phyloP scores from a whole-genome alignment of 306 rosid genomes.

The Pyrus pyrifolia region DNA sequence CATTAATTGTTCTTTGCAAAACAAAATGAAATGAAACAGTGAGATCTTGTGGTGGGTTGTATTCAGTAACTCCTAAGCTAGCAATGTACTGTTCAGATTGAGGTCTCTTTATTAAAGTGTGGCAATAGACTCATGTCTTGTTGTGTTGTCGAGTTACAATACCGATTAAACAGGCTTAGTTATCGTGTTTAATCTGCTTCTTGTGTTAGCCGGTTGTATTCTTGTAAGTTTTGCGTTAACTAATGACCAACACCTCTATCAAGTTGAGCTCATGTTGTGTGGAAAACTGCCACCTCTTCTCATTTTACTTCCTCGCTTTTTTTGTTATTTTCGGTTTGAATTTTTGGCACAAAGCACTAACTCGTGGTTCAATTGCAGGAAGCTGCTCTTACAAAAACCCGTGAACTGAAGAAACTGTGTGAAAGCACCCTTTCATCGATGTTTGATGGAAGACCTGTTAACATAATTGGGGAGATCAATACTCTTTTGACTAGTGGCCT shows the following conservation, averaged over 20 bases:
- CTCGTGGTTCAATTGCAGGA: conserved; percentile 45
- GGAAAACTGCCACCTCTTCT: neutral
- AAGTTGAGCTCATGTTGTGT: neutral
- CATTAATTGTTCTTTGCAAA: neutral
- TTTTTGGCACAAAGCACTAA: neutral
- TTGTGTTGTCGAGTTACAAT: neutral
- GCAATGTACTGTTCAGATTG: too few relatives aligned
- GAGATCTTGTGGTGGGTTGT: too few relatives aligned
- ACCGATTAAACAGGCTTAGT: neutral
- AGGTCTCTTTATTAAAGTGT: too few relatives aligned
- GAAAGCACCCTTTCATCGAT: conserved; percentile 70
- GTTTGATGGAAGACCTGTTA: conserved; percentile 91
- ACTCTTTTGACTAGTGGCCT: conserved; percentile 50
- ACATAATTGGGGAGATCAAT: conserved; percentile 92
- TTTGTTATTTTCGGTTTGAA: neutral
- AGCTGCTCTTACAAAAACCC: conserved; percentile 57
- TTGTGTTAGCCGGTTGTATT: neutral
- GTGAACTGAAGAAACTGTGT: conserved; percentile 71
- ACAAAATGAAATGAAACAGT: neutral
- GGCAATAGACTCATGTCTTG: neutral
- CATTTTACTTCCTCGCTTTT: neutral
- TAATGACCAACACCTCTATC: neutral
- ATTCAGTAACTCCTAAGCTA: too few relatives aligned
- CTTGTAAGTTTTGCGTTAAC: neutral
- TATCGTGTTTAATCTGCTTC: neutral